These are phyloP conservation scores for Fusarium mangiferae DNA, from an alignment of 2,329 filamentous ascomycete genomes.

Conservation along the genomic window DNA sequence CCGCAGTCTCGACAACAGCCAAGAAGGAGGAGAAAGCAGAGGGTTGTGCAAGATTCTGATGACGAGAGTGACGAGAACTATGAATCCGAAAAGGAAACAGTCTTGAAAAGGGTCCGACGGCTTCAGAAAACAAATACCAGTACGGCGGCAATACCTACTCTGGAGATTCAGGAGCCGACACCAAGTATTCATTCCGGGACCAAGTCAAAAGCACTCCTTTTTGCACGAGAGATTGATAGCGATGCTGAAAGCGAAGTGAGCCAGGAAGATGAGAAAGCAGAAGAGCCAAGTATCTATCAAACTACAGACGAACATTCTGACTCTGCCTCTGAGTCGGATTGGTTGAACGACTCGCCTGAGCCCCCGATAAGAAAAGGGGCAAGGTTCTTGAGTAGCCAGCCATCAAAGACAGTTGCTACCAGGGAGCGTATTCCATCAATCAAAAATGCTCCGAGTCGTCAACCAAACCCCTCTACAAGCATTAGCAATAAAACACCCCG, in stretches of 20 bases:
- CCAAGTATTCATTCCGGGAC: background rate
- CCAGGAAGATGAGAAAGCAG: conserved; percentile 14
- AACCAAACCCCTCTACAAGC: background rate
- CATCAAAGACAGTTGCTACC: background rate
- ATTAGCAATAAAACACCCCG: background rate
- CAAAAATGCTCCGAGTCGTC: conserved; percentile 8
- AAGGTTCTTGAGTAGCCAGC: background rate
- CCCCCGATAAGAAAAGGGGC: background rate
- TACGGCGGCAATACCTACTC: background rate
- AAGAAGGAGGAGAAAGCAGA: conserved; percentile 16
- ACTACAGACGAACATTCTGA: conserved; percentile 39
- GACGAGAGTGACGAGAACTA: conserved; percentile 12
- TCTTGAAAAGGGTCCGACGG: conserved; percentile 36
- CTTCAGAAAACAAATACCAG: conserved; percentile 19
- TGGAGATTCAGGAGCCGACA: background rate
- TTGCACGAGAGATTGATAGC: conserved; percentile 20
- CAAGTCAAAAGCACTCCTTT: conserved; percentile 16
- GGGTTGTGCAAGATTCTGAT: conserved; percentile 34
- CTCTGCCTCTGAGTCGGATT: conserved; percentile 28
- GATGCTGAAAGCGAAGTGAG: conserved; percentile 14
- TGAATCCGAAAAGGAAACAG: conserved; percentile 26
- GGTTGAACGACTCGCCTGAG: conserved; percentile 27
- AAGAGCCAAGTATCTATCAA: conserved; percentile 41
- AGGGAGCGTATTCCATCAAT: background rate
- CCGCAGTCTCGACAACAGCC: conserved; percentile 11